These are phyloP conservation scores for Sporobolomyces roseus DNA, from an alignment of 768 basidiomycete genomes.

Conservation along the genomic window DNA sequence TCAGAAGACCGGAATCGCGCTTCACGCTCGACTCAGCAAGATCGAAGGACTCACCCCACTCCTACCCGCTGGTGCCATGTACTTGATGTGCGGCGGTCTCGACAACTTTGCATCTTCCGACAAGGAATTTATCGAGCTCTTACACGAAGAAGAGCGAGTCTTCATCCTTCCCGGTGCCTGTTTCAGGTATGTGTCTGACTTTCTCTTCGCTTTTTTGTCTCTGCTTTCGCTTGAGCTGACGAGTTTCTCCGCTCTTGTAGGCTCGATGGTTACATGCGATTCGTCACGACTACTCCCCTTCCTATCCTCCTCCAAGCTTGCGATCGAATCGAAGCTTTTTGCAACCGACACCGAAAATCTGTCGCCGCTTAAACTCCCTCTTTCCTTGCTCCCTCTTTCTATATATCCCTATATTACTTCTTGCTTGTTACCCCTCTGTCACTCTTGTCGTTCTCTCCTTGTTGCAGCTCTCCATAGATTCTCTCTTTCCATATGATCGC, in stretches of 20 bases:
- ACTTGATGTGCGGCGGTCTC: conserved; percentile 25
- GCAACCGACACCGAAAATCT: conserved; percentile 29
- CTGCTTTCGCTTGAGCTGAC: not conserved
- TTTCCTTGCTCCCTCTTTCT: not conserved
- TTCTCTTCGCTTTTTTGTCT: not conserved
- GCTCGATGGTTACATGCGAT: conserved; percentile 37
- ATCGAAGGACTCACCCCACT: conserved; percentile 34
- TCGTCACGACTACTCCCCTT: conserved; percentile 41
- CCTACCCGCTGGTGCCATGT: conserved; percentile 36
- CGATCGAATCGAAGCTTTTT: conserved; percentile 40
- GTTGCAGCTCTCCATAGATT: not conserved
- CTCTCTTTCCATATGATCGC: no score
- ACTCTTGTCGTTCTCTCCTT: not conserved
- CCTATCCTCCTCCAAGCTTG: conserved; percentile 29
- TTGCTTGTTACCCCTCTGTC: not conserved
- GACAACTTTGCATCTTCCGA: conserved; percentile 26
- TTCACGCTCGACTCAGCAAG: conserved; percentile 26
- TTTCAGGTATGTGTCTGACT: conserved; percentile 12
- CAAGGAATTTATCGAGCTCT: conserved; percentile 31
- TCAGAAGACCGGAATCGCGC: conserved; percentile 4
- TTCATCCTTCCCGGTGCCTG: conserved; percentile 35
- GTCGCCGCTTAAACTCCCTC: conserved; percentile 1
- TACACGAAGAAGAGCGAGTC: conserved; percentile 35
- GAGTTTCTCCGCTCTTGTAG: not conserved
- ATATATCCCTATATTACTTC: no score